Percentiles rank a stretch among this genome's conserved stretches.
phyloP scores from a whole-genome alignment of 2,329 filamentous ascomycete species.

The Penicillium decumbens region DNA sequence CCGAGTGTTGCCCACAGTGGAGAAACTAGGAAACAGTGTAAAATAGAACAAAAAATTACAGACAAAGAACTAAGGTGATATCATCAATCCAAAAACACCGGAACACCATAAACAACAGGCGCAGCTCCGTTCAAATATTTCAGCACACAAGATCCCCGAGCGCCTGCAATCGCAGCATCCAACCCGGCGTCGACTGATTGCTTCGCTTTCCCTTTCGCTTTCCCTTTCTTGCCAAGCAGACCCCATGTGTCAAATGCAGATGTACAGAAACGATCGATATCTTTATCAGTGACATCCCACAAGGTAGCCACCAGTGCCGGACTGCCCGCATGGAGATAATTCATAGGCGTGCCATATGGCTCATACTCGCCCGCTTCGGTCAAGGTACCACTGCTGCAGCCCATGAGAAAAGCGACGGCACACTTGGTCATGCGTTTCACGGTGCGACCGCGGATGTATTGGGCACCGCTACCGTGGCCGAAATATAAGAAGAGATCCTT shows the following conservation, averaged over 20 bases:
- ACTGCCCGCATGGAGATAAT: slow-evolving; percentile 82
- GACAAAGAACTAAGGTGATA: neutral
- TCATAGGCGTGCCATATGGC: slow-evolving; percentile 81
- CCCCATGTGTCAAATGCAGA: slow-evolving; percentile 83
- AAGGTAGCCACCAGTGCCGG: slow-evolving; percentile 86
- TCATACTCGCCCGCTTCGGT: slow-evolving; percentile 82
- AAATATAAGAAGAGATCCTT: slow-evolving; percentile 85
- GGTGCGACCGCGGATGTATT: slow-evolving; percentile 83
- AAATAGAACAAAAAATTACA: slow-evolving; percentile 3
- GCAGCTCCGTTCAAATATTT: slow-evolving; percentile 90
- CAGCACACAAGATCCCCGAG: slow-evolving; percentile 75
- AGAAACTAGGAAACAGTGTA: slow-evolving; percentile 9
- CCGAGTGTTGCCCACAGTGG: slow-evolving; percentile 16
- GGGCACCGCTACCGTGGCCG: slow-evolving; percentile 88
- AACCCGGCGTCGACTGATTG: slow-evolving; percentile 49
- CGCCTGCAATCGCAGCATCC: slow-evolving; percentile 74
- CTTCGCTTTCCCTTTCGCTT: slow-evolving; percentile 25
- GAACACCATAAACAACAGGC: slow-evolving; percentile 90
- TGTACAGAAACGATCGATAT: slow-evolving; percentile 89
- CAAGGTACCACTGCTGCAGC: slow-evolving; percentile 81
- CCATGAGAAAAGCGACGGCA: slow-evolving; percentile 84
- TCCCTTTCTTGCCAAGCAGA: slow-evolving; percentile 51
- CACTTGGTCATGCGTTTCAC: slow-evolving; percentile 74
- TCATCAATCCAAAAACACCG: slow-evolving; percentile 64
- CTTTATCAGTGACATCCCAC: slow-evolving; percentile 97